Base-by-base conservation (phyloP, 495 filamentous ascomycete species). In the Penicillium riverlandense region DNA sequence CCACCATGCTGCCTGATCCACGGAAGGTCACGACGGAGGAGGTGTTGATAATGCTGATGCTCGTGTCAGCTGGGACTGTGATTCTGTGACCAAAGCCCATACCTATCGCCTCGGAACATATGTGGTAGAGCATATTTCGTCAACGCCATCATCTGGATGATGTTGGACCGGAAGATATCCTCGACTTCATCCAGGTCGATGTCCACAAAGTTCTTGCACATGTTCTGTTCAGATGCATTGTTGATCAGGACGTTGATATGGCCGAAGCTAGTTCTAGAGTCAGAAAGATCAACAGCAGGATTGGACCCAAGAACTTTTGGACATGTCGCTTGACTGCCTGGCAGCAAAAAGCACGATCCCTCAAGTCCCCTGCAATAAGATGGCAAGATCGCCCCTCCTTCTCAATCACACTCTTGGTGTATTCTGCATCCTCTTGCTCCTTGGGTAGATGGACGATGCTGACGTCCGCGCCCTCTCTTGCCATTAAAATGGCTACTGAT, bases 81-180 rank as follows among this genome's bases (percentile, higher is more conserved):
- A 46, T 41, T 43, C 35, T 6, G 36, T 16, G 8, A 32, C 12
- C 11, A 4, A 12, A 11, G 28, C 22, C 46, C 48, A 13, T 53
- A 69, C 66, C 54, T 66, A 22, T 65, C 71, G 8, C 77, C 78
- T 39, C 67, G 69, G 37, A 66, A 57, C 70, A 83, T 75, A 45
- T 82, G 69, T 6, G 71, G 71, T 13, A 83, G 47, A 4, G 77
- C 70, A 47, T 66, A 82, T 51, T 84, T 85, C 9, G 75, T 71
- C 47, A 83, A 59, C 13, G 79, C 75, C 51, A 85, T 77, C 69
- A 83, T 79, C 49, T 75, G 70, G 31, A 83, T 51, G 37, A 85
- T 72, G 41, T 86, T 84, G 39, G 58, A 69, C 15, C 67, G 64
- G 66, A 80, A 85, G 0, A 68, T 69, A 41, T 70, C 70, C 39